phyloP scores from a whole-genome alignment of 148 eudicot genomes.

The Persicaria tinctoria region DNA sequence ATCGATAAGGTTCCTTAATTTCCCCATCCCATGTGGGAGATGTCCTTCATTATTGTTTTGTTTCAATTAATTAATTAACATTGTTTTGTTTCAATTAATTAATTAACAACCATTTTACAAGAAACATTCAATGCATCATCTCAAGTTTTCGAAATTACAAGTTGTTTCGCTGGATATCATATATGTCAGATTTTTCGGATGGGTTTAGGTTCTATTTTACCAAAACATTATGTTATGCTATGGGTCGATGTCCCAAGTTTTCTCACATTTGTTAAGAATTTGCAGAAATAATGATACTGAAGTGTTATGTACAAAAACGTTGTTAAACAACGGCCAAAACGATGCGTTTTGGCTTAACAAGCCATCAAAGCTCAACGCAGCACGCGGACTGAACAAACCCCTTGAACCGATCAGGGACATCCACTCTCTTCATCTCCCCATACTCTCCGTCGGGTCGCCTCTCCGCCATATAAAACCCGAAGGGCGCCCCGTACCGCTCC shows the following conservation, averaged over 20 bases:
- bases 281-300: background rate
- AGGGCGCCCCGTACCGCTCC: conserved; percentile 35
- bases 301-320: background rate
- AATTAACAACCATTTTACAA: too few relatives aligned
- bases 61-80: too few relatives aligned
- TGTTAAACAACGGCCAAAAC: background rate
- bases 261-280: background rate
- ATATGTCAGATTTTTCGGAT: too few relatives aligned
- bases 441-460: conserved; percentile 19
- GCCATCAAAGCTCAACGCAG: conserved; percentile 40
- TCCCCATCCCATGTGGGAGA: too few relatives aligned
- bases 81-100: too few relatives aligned
- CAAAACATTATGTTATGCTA: too few relatives aligned
- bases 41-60: too few relatives aligned
- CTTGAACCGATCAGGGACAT: conserved; percentile 39
- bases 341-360: background rate
- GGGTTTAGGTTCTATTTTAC: too few relatives aligned
- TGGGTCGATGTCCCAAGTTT: background rate
- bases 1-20: too few relatives aligned
- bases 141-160: too few relatives aligned
- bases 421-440: conserved; percentile 36
- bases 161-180: too few relatives aligned
- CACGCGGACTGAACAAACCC: conserved; percentile 62
- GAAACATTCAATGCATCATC: too few relatives aligned
- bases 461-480: conserved; percentile 32